Base-by-base conservation (phyloP, 116 monocot species). In the Cymodocea nodosa region DNA sequence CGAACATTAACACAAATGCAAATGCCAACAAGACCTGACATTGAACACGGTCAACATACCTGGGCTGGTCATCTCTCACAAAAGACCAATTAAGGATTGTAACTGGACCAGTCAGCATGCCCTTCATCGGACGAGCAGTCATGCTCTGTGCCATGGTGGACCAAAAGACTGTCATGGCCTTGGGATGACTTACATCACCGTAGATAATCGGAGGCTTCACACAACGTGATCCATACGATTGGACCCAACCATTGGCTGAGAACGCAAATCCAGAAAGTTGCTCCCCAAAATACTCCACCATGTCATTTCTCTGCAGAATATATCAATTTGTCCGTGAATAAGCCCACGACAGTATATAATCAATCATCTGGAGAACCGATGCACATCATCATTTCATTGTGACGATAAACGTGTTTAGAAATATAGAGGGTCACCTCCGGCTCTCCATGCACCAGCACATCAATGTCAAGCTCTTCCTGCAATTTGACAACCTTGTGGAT, bases 81-180 rank as follows among this genome's bases (percentile, higher is more conserved):
- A 84, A 84, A 23, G 84, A 84, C 84, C 84, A 84, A 71, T 84
- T 84, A 54, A 84, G 84, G 53, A 84, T 84, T 2, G 84, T 84
- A 50, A 84, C 84, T 10, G 84, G 84, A 55, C 84, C 84, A 16
- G 84, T 84, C 65, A 84, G 61, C 84, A 84, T 84, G 49, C 84
- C 84, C 74, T 84, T 84, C 84, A 84, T 80, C 7, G 84, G 80
- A 30, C 80, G 80, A 51, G 71, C 23, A 24, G 84, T 84, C 84
- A 84, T 84, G 80, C 74, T 80, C 74, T 84, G 84, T 34, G 84
- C 84, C 52, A 72, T 65, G 61, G 65, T 57, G n/a, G 84, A 84
- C 84, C 84, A 84, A 80, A 80, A 80, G 1, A 84, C 84, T 16
- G 84, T 84, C 84, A 84, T 80, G 54, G 84, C 40, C 20, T 75